Base-by-base conservation (phyloP, 805 yeast genomes). In the Kodamaea restingae region DNA sequence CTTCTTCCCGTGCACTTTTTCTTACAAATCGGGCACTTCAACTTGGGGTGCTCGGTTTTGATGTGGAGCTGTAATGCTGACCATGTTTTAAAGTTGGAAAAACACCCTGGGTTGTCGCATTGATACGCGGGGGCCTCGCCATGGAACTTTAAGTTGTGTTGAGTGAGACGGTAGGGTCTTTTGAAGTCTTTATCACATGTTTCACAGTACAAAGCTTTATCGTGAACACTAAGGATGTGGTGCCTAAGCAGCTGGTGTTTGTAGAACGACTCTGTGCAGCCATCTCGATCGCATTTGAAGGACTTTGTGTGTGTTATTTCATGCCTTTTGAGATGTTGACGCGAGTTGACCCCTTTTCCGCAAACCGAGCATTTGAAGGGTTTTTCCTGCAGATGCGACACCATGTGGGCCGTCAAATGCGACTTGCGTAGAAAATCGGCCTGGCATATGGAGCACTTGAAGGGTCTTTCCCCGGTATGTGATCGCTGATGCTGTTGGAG, bases 291-390 rank as follows among this genome's bases (percentile, higher is more conserved):
- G 57, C 96, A 88, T 17, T 47, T 44, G 51, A 80, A 81, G 1
- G 87, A 75, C 39, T 58, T 65, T 3, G 79, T 78, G 56, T 93
- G 98, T 2, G 95, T 83, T 27, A 76, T 72, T 60, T 82, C 88
- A 58, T 93, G 98, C 38, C 96, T 72, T 45, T 73, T 76, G 41
- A 88, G 66, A 54, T 90, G 97, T 61, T 93, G 98, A 37, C 58
- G 58, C 0, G 95, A 74, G 38, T 80, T 81, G 37, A 85, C 82
- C 3, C 96, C 95, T 58, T 88, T 88, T 1, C 81, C 81, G 56
- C 98, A 93, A 1, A 71, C 56, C 0, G 78, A 58, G 53, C 98
- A 90, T 30, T 71, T 75, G 54, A 73, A 80, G 0, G 95, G 95
- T 50, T 84, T 85, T 3, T 71, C 75, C 1, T 44, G 43, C 5